phyloP scores from a whole-genome alignment of 352 stramenopile genomes.

The Pythium dissimile region DNA sequence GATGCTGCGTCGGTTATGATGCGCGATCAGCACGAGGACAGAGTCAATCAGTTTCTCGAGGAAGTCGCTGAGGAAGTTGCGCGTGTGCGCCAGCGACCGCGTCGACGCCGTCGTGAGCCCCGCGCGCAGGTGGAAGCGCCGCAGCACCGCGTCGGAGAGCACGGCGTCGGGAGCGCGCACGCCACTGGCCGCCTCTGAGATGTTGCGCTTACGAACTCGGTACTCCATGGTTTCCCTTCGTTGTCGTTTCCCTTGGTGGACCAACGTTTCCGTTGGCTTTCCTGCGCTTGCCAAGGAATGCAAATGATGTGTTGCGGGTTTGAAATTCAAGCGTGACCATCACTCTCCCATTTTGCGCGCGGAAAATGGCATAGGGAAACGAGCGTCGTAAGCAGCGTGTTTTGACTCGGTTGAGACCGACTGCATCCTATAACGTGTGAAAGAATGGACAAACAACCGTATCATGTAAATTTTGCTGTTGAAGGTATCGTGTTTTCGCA shows the following conservation, averaged over 20 bases:
- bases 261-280: conserved; percentile 3
- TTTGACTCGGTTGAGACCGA: not conserved
- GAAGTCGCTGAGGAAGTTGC: conserved; percentile 49
- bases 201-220: conserved; percentile 47
- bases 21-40: conserved; percentile 48
- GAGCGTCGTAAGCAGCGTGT: not conserved
- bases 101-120: conserved; percentile 54
- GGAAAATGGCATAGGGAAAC: conserved; percentile 18
- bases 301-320: too few species aligned
- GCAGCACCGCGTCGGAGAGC: conserved; percentile 46
- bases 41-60: conserved; percentile 46
- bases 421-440: not conserved
- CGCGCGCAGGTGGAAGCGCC: conserved; percentile 67
- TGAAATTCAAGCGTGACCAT: conserved; percentile 27
- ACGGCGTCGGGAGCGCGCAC: conserved; percentile 5
- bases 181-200: not conserved
- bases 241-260: conserved; percentile 3
- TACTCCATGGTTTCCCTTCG: conserved; percentile 27
- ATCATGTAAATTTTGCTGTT: too few species aligned
- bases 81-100: conserved; percentile 33
- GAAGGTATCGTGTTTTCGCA: not conserved
- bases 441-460: too few species aligned
- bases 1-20: conserved; percentile 40
- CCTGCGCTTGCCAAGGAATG: not conserved
- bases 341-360: conserved; percentile 11